Evolutionary conservation across 2,329 filamentous ascomycete species (phyloP).

Genomic region (Exophiala alcalophila): DNA sequence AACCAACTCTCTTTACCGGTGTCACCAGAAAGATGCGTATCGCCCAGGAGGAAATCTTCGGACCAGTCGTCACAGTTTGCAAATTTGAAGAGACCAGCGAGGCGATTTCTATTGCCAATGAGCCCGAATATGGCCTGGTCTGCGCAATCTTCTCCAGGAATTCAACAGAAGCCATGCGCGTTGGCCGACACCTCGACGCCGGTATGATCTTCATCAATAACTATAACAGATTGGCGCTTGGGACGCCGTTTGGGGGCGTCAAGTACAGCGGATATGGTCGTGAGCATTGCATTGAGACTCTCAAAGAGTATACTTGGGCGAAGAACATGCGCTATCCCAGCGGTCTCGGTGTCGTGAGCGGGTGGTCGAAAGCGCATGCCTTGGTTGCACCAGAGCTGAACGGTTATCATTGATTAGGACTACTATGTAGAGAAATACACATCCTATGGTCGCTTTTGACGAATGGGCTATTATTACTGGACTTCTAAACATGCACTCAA

Average conservation of each 20-base stretch:
- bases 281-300: conserved; percentile 46
- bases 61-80: conserved; percentile 61
- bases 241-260: not conserved
- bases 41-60: conserved; percentile 61
- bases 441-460: no score
- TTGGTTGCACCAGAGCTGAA: no score
- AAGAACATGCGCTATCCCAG: conserved; percentile 51
- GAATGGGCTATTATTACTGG: no score
- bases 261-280: conserved; percentile 1
- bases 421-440: no score
- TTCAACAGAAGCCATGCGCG: conserved; percentile 46
- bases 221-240: conserved; percentile 31
- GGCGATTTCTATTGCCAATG: conserved; percentile 56
- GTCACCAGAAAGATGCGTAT: conserved; percentile 55
- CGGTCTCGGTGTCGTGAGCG: not conserved
- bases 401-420: no score
- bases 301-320: conserved; percentile 60
- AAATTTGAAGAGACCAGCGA: conserved; percentile 60
- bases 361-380: no score
- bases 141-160: conserved; percentile 58
- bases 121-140: conserved; percentile 52
- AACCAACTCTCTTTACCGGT: conserved; percentile 57
- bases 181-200: conserved; percentile 54
- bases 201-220: conserved; percentile 61
- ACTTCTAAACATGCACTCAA: no score